Percentiles rank a stretch among this genome's conserved stretches.
Evolutionary conservation across 305 asterid species (phyloP).

Genomic region (Solanum hybrid): DNA sequence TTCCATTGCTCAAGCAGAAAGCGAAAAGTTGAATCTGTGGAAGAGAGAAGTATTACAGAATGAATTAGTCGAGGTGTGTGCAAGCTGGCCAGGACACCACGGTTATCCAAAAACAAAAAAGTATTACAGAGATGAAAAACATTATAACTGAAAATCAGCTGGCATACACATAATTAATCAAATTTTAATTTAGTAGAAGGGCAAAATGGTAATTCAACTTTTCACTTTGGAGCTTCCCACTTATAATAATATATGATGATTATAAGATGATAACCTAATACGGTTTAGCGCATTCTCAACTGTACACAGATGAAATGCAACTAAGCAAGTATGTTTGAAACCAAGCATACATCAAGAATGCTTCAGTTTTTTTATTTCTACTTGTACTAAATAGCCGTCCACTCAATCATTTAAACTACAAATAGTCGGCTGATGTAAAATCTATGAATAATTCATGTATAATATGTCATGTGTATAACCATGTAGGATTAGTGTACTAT

Average conservation of each 20-base stretch:
- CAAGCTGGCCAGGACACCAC: not conserved
- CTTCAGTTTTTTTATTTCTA: not conserved
- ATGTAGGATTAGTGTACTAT: not conserved
- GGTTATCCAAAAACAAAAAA: not conserved
- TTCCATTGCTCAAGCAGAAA: slow-evolving; percentile 96
- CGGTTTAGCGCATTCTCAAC: not conserved
- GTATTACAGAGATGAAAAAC: not conserved
- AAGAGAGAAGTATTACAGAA: slow-evolving; percentile 9
- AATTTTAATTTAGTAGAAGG: not conserved
- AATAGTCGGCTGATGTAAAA: not conserved
- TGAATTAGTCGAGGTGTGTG: not conserved
- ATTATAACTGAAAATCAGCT: not conserved
- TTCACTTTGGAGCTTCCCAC: not conserved
- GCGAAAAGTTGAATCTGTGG: slow-evolving; percentile 81
- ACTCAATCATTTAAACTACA: not conserved
- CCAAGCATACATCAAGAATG: not conserved
- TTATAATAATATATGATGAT: not conserved
- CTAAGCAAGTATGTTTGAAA: not conserved
- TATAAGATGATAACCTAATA: not conserved
- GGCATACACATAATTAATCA: not conserved
- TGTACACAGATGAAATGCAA: not conserved
- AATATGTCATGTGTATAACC: not conserved
- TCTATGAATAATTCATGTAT: not conserved
- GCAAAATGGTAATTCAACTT: not conserved
- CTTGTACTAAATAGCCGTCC: not conserved